Base-by-base conservation (phyloP, 306 rosid genomes). In the Lathyrus oleraceus region DNA sequence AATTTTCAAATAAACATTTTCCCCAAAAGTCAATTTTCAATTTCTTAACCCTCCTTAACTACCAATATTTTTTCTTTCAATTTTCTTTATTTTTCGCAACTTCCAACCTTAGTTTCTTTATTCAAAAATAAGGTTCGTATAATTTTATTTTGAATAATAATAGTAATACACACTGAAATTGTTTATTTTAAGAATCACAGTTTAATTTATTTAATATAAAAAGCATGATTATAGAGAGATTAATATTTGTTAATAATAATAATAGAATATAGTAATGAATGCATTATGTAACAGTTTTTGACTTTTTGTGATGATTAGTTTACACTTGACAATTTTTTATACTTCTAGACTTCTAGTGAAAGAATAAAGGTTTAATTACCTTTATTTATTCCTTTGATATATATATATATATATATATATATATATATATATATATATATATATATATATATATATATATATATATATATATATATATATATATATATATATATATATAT, bases 291-390 rank as follows among this genome's bases (percentile, higher is more conserved):
- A 53, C 49, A 62, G 47, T 61, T 8, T 65, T 42, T 56, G 65
- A 65, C 62, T 73, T n/a, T 65, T 42, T 43, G 72, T 35, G 62
- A 67, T 61, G 20, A 61, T 61, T 58, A 58, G n/a, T 76, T 61
- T 61, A 65, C 28, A 17, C 59, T 23, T 23, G 30, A 61, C 72
- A 32, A 14, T 54, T 54, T 6, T 43, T 16, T 15, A 56, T 4
- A 4, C 10, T 7, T 35, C n/a, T n/a, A n/a, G n/a, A n/a, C n/a
- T n/a, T n/a, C 39, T 35, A 32, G 9, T 6, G 6, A 32, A 32
- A 32, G 6, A 28, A 28, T 28, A 28, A 28, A 28, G 32, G 32
- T 28, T 28, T 35, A 35, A 7, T 32, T 25, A 25, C 28, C 4
- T 25, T 25, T 25, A 25, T 25, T 25, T 25, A 25, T 25, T 25